Conservation (phyloP, 257 asterid genomes). For the Lithospermum erythrorhizon region DNA sequence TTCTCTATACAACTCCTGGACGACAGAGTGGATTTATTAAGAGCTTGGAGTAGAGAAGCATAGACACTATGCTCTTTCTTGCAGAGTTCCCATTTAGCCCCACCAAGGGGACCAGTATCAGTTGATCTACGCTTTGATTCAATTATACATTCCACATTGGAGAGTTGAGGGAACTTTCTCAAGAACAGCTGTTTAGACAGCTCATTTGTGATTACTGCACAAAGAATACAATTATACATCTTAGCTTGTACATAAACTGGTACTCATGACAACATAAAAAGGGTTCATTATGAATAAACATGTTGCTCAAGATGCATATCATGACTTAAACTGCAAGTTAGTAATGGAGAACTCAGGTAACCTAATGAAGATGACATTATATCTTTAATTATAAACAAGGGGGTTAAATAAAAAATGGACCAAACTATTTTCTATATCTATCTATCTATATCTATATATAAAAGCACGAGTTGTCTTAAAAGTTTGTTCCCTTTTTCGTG, state of each 20-base stretch:
- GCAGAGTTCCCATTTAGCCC: constrained; percentile 23
- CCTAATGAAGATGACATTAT: not conserved
- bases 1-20: constrained; percentile 41
- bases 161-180: constrained; percentile 47
- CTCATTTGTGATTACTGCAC: constrained; percentile 53
- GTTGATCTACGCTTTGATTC: constrained; percentile 13
- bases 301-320: not conserved
- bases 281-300: not conserved
- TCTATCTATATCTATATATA: no score
- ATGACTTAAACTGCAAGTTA: not conserved
- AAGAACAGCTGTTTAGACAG: constrained; percentile 54
- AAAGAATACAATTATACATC: constrained; percentile 5
- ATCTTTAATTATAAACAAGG: no score
- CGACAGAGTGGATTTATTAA: constrained; percentile 30
- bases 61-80: constrained; percentile 47
- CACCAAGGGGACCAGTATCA: constrained; percentile 22
- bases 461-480: no score
- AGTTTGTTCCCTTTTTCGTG: no score
- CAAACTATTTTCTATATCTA: not conserved
- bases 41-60: constrained; percentile 46
- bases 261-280: not conserved
- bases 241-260: no score
- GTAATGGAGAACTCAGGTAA: not conserved
- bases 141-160: constrained; percentile 23
- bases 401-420: not conserved